Conservation (phyloP, 129 eudicot genomes). For the Pseudognaphalium luteoalbum region DNA sequence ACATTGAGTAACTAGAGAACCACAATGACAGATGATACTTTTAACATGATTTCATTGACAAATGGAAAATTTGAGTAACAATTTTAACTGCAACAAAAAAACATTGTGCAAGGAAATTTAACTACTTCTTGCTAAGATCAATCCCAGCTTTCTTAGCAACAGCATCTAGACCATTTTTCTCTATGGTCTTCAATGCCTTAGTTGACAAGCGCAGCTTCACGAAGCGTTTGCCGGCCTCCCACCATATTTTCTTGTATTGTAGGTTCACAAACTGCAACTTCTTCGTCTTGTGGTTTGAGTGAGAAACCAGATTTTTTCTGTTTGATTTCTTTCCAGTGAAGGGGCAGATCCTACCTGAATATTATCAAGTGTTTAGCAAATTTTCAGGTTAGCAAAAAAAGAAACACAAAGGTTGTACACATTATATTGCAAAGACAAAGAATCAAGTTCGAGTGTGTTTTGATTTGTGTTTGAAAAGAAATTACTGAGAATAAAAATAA, state of each 20-base stretch:
- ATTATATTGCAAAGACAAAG: background rate
- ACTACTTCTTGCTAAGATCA: constrained; percentile 72
- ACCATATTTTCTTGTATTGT: constrained; percentile 90
- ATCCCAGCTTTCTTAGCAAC: constrained; percentile 97
- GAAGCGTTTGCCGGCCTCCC: constrained; percentile 95
- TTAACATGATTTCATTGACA: constrained; percentile 28
- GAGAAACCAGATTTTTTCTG: constrained; percentile 74
- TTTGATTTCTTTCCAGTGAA: constrained; percentile 97
- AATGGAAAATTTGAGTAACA: constrained; percentile 11
- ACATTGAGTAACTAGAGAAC: constrained; percentile 1
- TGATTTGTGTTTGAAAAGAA: background rate
- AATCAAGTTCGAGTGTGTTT: background rate
- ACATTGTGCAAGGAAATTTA: constrained; percentile 18
- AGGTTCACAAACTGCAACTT: constrained; percentile 83
- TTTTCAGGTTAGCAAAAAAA: background rate
- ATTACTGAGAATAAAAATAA: background rate
- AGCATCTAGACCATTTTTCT: constrained; percentile 90
- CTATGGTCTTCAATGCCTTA: constrained; percentile 92
- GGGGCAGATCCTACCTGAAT: constrained; percentile 90
- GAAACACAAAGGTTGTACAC: background rate
- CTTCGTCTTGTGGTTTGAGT: constrained; percentile 86
- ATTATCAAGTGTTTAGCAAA: background rate
- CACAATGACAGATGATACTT: background rate
- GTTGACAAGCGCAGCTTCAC: constrained; percentile 83
- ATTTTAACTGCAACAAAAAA: constrained; percentile 22